phyloP scores from a whole-genome alignment of 2,329 filamentous ascomycete species.

The Amesomyces nigricolor region DNA sequence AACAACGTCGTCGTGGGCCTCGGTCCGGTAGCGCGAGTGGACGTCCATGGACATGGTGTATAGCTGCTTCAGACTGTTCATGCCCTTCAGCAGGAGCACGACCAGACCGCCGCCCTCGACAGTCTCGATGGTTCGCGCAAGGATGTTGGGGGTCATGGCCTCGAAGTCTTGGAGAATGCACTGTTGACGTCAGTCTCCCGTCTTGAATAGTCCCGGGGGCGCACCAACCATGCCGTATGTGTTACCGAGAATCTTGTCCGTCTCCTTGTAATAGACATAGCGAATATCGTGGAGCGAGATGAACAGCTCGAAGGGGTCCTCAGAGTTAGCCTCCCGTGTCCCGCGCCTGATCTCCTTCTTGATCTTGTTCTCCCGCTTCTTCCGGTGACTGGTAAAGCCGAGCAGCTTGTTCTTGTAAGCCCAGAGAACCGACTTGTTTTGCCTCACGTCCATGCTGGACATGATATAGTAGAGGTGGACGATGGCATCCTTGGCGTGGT shows the following conservation, averaged over 20 bases:
- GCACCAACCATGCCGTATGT: slow-evolving; percentile 75
- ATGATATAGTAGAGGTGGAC: slow-evolving; percentile 91
- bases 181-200: slow-evolving; percentile 18
- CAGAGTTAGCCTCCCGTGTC: slow-evolving; percentile 82
- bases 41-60: slow-evolving; percentile 98
- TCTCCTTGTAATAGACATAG: slow-evolving; percentile 99
- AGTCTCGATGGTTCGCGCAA: slow-evolving; percentile 92
- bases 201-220: neutral
- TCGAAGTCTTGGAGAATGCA: slow-evolving; percentile 98
- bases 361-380: slow-evolving; percentile 97
- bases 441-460: slow-evolving; percentile 80
- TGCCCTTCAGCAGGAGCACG: slow-evolving; percentile 84
- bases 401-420: slow-evolving; percentile 97
- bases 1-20: slow-evolving; percentile 90
- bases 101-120: slow-evolving; percentile 95
- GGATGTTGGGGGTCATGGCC: slow-evolving; percentile 91
- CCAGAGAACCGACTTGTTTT: slow-evolving; percentile 96
- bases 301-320: slow-evolving; percentile 96
- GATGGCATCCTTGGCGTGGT: slow-evolving; percentile 92
- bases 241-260: slow-evolving; percentile 95
- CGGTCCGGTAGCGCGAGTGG: slow-evolving; percentile 91
- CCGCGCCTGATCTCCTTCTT: slow-evolving; percentile 97
- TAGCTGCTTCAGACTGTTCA: slow-evolving; percentile 94
- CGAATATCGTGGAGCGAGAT: slow-evolving; percentile 94
- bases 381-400: slow-evolving; percentile 83